A percentile compares a stretch with the other conserved stretches of the same genome.
Conservation (phyloP, 1,284 basidiomycete genomes). For the Grifola frondosa region DNA sequence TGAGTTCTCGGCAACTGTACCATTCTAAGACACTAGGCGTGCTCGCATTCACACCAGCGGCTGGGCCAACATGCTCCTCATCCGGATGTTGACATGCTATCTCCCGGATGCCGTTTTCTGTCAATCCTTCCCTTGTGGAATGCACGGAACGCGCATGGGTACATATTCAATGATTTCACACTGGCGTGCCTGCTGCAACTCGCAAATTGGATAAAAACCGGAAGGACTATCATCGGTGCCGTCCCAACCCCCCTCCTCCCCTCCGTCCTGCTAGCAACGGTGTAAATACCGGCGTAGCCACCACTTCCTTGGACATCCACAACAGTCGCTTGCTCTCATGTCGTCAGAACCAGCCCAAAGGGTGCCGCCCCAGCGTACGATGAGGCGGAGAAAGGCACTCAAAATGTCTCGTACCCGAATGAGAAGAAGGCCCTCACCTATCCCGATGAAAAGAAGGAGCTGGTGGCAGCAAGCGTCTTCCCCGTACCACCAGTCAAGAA, state of each 20-base stretch:
- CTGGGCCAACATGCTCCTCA: constrained; percentile 13
- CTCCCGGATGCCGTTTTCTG: constrained; percentile 19
- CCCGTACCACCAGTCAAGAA: constrained; percentile 40
- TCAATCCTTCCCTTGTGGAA: constrained; percentile 10
- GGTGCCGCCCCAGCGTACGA: constrained; percentile 39
- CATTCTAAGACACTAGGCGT: no score
- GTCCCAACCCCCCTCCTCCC: constrained; percentile 16
- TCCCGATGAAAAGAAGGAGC: constrained; percentile 36
- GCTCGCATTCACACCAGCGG: constrained; percentile 17
- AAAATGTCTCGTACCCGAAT: constrained; percentile 38
- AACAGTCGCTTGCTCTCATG: constrained; percentile 17
- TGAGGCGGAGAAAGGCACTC: constrained; percentile 60
- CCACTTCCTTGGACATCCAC: constrained; percentile 13
- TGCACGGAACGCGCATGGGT: constrained; percentile 14
- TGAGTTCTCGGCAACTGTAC: constrained; percentile 20
- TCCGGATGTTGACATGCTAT: constrained; percentile 16
- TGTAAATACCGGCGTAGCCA: constrained; percentile 14
- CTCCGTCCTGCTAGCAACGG: constrained; percentile 21
- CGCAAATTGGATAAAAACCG: constrained; percentile 20
- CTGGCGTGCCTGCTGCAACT: constrained; percentile 22
- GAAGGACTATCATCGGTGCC: constrained; percentile 18
- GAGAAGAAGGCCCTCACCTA: constrained; percentile 34
- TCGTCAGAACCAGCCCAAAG: constrained; percentile 25
- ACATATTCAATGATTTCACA: constrained; percentile 19
- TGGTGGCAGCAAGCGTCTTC: constrained; percentile 21